Conservation (phyloP, 225 moss, liverwort and hornwort species). For the Bryum argenteum region DNA sequence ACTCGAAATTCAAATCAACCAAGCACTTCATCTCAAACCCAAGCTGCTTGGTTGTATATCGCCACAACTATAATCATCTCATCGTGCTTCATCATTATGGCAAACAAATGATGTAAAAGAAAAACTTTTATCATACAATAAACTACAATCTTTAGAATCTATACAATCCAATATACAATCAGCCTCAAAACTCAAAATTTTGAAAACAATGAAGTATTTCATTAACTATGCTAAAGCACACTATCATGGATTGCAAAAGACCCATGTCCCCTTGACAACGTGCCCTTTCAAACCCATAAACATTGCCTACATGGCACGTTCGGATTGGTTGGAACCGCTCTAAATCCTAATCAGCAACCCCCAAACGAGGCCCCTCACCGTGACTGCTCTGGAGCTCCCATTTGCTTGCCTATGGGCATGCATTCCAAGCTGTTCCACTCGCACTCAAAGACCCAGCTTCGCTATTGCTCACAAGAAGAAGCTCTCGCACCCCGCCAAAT, state of each 20-base stretch:
- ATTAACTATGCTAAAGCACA: no score
- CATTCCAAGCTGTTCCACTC: background rate
- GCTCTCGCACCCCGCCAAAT: background rate
- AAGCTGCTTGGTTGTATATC: constrained; percentile 32
- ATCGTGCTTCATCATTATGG: constrained; percentile 23
- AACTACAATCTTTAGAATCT: background rate
- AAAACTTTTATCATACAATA: background rate
- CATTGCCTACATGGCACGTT: constrained; percentile 13
- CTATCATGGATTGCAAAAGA: constrained; percentile 32
- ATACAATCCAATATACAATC: no score
- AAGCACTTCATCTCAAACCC: constrained; percentile 15
- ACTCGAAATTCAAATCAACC: constrained; percentile 8
- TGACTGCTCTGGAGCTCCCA: constrained; percentile 12
- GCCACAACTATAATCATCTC: constrained; percentile 23
- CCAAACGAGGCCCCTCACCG: background rate
- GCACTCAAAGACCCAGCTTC: background rate
- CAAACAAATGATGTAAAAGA: background rate
- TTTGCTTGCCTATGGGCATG: background rate
- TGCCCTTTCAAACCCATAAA: constrained; percentile 41
- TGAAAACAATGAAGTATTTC: no score
- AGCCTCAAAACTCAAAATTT: no score
- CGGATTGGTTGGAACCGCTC: background rate
- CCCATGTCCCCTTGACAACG: constrained; percentile 18
- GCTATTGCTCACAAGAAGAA: background rate
- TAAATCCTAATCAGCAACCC: constrained; percentile 17